Percentiles rank a stretch among this genome's conserved stretches.
These are phyloP conservation scores for Pythium sukuiense DNA, from an alignment of 352 stramenopile genomes.

Conservation along the genomic window DNA sequence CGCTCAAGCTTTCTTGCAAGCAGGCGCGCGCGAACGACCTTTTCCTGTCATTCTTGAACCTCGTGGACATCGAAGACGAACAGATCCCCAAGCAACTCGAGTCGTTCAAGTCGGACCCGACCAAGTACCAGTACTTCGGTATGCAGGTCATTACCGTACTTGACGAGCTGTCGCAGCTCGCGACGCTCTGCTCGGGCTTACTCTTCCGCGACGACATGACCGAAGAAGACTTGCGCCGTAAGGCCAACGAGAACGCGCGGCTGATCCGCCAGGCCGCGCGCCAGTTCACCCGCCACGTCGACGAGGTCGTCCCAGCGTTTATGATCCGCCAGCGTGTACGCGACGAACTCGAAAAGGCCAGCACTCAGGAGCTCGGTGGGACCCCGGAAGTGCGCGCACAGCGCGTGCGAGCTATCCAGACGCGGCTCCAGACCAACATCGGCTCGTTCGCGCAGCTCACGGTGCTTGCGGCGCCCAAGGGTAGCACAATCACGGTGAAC, in stretches of 20 bases:
- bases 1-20: constrained; percentile 15
- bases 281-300: constrained; percentile 15
- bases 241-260: constrained; percentile 11
- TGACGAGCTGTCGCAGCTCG: constrained; percentile 17
- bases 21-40: constrained; percentile 14
- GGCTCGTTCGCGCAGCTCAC: constrained; percentile 5
- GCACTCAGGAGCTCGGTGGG: constrained; percentile 6
- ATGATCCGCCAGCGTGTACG: constrained; percentile 16
- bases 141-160: constrained; percentile 12
- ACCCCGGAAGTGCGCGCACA: not conserved
- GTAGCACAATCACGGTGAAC: not conserved
- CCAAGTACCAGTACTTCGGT: constrained; percentile 16
- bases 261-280: constrained; percentile 11
- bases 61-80: constrained; percentile 21
- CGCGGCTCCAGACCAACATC: constrained; percentile 9
- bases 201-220: constrained; percentile 19
- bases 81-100: constrained; percentile 21
- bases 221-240: constrained; percentile 10
- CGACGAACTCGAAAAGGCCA: constrained; percentile 16
- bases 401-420: not conserved
- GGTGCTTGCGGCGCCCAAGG: constrained; percentile 4
- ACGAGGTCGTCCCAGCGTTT: constrained; percentile 16
- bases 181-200: constrained; percentile 14
- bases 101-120: constrained; percentile 9
- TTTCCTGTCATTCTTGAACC: constrained; percentile 19